These are phyloP conservation scores for Lactuca saligna DNA, from an alignment of 129 eudicot species.

Conservation along the genomic window DNA sequence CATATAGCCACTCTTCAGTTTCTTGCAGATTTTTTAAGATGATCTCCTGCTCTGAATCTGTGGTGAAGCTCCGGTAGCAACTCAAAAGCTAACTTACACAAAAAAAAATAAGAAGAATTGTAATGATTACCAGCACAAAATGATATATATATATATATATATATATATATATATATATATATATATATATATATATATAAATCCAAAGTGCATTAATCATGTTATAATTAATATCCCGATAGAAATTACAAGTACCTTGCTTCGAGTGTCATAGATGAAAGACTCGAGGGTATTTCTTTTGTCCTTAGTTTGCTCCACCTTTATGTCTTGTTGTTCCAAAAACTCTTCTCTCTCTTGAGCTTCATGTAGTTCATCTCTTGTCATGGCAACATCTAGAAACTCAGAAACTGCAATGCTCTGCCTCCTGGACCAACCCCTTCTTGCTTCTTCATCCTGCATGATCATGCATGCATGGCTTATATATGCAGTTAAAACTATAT, in stretches of 20 bases:
- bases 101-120: too few relatives aligned
- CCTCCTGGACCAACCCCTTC: conserved; percentile 25
- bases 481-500: too few relatives aligned
- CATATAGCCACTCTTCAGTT: conserved; percentile 88
- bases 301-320: conserved; percentile 76
- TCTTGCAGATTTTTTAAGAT: conserved; percentile 56
- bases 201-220: not conserved
- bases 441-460: conserved; percentile 42
- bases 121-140: not conserved
- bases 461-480: not conserved
- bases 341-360: conserved; percentile 61
- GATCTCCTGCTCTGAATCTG: conserved; percentile 59
- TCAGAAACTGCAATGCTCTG: conserved; percentile 12
- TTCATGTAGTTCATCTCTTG: conserved; percentile 41
- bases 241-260: conserved; percentile 45
- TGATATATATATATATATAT: not conserved
- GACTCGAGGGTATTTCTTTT: conserved; percentile 71
- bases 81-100: conserved; percentile 19
- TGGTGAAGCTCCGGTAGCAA: conserved; percentile 58
- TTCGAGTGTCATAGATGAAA: conserved; percentile 80
- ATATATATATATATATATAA: not conserved
- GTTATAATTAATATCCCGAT: not conserved
- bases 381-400: conserved; percentile 38
- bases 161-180: too few relatives aligned
- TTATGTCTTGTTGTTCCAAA: conserved; percentile 64